phyloP scores from a whole-genome alignment of 495 filamentous ascomycete genomes.

The Tuber melanosporum region DNA sequence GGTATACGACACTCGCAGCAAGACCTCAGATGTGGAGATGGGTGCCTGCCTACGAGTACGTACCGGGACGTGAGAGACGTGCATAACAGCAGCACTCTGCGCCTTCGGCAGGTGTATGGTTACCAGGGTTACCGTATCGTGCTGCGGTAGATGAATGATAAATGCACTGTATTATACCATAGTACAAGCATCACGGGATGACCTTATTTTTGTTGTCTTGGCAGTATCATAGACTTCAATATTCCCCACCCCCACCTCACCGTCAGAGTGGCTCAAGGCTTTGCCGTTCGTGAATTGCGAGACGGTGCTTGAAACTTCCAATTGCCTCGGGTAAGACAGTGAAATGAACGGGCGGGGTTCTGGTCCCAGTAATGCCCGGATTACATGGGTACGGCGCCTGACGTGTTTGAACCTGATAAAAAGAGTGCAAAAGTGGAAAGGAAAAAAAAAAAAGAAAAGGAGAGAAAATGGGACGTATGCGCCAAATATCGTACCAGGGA shows the following conservation, averaged over 20 bases:
- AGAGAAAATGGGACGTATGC: neutral
- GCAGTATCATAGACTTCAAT: constrained; percentile 1
- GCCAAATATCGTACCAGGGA: constrained; percentile 12
- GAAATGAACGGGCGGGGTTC: neutral
- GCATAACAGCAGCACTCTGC: constrained; percentile 10
- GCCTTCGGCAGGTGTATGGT: neutral
- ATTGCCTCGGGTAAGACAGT: neutral
- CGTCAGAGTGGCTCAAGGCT: constrained; percentile 8
- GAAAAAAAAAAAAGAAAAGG: neutral
- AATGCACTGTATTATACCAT: constrained; percentile 6
- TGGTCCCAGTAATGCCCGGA: neutral
- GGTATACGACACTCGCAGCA: constrained; percentile 24
- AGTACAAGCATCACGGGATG: constrained; percentile 8
- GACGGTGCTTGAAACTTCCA: constrained; percentile 22
- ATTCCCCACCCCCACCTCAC: constrained; percentile 12
- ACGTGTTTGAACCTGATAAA: neutral
- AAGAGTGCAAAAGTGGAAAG: neutral
- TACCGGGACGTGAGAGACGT: constrained; percentile 10
- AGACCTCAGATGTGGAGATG: constrained; percentile 22
- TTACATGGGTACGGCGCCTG: neutral
- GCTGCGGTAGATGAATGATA: neutral
- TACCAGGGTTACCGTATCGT: neutral
- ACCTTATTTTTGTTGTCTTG: constrained; percentile 12
- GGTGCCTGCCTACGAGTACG: constrained; percentile 25
- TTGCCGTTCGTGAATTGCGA: constrained; percentile 20